phyloP scores from a whole-genome alignment of 352 stramenopile species.

The Pythium angustatum region DNA sequence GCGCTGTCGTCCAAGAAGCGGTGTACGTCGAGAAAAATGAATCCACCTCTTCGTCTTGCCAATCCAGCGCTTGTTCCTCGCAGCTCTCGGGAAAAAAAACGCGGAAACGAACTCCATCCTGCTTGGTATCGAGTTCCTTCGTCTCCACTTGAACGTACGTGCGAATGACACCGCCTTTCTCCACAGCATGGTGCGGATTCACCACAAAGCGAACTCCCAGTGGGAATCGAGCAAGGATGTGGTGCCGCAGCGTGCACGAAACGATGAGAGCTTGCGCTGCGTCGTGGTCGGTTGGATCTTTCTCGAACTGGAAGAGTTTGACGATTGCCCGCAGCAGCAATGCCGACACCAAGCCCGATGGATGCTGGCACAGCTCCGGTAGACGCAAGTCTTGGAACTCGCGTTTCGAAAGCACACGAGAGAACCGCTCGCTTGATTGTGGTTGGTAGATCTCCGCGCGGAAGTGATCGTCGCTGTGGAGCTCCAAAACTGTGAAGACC shows the following conservation, averaged over 20 bases:
- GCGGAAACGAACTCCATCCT: constrained; percentile 24
- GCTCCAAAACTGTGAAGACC: constrained; percentile 38
- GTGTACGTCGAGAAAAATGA: constrained; percentile 35
- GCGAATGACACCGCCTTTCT: constrained; percentile 40
- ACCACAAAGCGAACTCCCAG: constrained; percentile 39
- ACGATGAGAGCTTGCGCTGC: not conserved
- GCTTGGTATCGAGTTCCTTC: not conserved
- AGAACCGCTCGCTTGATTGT: constrained; percentile 31
- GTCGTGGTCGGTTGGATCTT: constrained; percentile 17
- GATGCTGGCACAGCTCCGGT: constrained; percentile 20
- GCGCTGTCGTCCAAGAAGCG: constrained; percentile 40
- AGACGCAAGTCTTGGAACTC: constrained; percentile 37
- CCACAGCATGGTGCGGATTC: constrained; percentile 42
- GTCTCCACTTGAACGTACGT: constrained; percentile 65
- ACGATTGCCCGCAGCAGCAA: constrained; percentile 18
- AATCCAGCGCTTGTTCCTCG: constrained; percentile 45
- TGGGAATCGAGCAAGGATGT: constrained; percentile 40
- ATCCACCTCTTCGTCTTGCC: constrained; percentile 58
- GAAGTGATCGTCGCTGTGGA: constrained; percentile 26
- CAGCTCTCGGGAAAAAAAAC: constrained; percentile 54
- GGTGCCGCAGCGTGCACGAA: constrained; percentile 21
- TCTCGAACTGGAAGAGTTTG: constrained; percentile 34
- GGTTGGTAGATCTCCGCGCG: constrained; percentile 45
- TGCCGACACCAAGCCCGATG: not conserved
- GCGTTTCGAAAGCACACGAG: constrained; percentile 16